A percentile compares a stretch with the other conserved stretches of the same genome.
Conservation (phyloP, 129 eudicot species). For the Flaveria trinervia region DNA sequence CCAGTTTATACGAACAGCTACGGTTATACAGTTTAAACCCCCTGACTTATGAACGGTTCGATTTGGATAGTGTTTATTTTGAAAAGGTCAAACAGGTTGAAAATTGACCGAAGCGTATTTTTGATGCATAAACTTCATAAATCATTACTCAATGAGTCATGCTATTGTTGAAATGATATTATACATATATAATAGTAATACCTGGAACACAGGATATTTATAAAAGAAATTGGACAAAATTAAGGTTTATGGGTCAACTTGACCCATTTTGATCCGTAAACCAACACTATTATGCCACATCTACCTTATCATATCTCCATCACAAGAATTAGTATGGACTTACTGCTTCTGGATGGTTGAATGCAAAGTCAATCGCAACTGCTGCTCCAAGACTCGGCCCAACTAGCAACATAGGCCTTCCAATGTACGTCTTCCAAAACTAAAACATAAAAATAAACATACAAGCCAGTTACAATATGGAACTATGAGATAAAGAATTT, state of each 20-base stretch:
- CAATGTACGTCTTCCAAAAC: conserved; percentile 85
- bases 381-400: conserved; percentile 99
- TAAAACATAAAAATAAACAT: conserved; percentile 23
- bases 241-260: background rate
- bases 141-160: background rate
- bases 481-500: background rate
- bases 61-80: background rate
- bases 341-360: conserved; percentile 87
- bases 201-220: background rate
- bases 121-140: background rate
- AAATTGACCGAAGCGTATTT: background rate
- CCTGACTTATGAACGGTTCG: background rate
- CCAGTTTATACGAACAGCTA: background rate
- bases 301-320: background rate
- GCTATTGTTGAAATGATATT: background rate
- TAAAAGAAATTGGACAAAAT: background rate
- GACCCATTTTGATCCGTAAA: background rate
- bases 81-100: conserved; percentile 6
- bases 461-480: conserved; percentile 3
- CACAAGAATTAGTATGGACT: conserved; percentile 29
- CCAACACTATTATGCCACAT: background rate
- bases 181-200: too few relatives aligned
- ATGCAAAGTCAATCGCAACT: conserved; percentile 82
- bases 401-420: conserved; percentile 84
- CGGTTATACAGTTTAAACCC: background rate